Evolutionary conservation across 805 yeast species (phyloP).

Genomic region (Novakomyces olei): DNA sequence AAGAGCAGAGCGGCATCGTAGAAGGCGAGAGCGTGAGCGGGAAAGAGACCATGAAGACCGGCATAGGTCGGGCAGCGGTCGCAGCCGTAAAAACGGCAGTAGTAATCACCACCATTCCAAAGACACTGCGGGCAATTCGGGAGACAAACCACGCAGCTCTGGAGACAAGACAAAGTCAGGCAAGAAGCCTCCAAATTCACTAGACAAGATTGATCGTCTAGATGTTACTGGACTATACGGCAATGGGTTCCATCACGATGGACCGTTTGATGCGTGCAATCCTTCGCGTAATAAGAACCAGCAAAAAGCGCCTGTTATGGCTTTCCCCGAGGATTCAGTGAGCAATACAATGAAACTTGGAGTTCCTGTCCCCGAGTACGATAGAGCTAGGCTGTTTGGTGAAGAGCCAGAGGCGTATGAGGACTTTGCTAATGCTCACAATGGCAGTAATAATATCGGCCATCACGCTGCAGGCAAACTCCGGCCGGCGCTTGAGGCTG

Average conservation of each 20-base stretch:
- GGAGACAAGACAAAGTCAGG: conserved; percentile 20
- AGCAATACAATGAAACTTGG: conserved; percentile 59
- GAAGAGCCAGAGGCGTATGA: conserved; percentile 16
- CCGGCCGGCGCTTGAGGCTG: conserved; percentile 1
- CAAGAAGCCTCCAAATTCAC: conserved; percentile 37
- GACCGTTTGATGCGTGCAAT: conserved; percentile 96
- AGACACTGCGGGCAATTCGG: conserved; percentile 6
- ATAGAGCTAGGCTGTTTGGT: no score
- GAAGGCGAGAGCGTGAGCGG: conserved; percentile 2
- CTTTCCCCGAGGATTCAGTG: conserved; percentile 91
- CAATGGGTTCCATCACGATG: conserved; percentile 90
- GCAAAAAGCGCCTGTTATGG: conserved; percentile 72
- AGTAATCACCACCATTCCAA: conserved; percentile 1
- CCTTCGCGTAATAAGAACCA: conserved; percentile 73
- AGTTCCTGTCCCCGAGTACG: conserved; percentile 25
- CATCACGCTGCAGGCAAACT: background rate
- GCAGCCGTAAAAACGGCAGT: no score
- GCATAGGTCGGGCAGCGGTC: conserved; percentile 7
- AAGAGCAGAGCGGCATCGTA: no score
- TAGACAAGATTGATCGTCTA: conserved; percentile 82
- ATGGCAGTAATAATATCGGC: conserved; percentile 6
- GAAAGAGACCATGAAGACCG: conserved; percentile 7
- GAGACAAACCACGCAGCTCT: conserved; percentile 6
- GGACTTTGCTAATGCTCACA: conserved; percentile 16
- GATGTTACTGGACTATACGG: conserved; percentile 93